Conservation (phyloP, 306 rosid species). For the Mucuna pruriens region DNA sequence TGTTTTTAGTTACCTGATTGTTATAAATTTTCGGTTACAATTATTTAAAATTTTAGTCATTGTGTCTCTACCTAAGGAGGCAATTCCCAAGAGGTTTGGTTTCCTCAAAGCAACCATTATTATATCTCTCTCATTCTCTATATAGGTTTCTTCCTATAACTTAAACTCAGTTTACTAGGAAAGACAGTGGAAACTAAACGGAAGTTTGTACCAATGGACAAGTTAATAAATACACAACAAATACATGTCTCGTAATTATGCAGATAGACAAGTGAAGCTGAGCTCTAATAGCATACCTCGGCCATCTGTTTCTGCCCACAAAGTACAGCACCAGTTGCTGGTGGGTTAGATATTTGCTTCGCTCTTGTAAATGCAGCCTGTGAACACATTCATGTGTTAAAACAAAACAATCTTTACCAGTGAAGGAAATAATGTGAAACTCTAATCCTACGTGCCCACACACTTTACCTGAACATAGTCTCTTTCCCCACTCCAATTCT, state of each 20-base stretch:
- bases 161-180: slow-evolving; percentile 7
- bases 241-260: background rate
- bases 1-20: background rate
- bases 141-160: slow-evolving; percentile 16
- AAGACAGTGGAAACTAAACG: background rate
- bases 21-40: background rate
- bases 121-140: slow-evolving; percentile 3
- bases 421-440: slow-evolving; percentile 31
- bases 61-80: slow-evolving; percentile 20
- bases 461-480: slow-evolving; percentile 87
- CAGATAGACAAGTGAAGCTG: slow-evolving; percentile 18
- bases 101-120: slow-evolving; percentile 16
- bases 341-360: slow-evolving; percentile 69
- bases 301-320: slow-evolving; percentile 96
- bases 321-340: slow-evolving; percentile 72
- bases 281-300: slow-evolving; percentile 59
- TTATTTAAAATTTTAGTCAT: slow-evolving; percentile 4
- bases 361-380: slow-evolving; percentile 90
- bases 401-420: background rate
- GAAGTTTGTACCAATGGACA: background rate
- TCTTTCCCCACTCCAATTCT: slow-evolving; percentile 76
- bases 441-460: background rate
- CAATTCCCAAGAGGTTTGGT: slow-evolving; percentile 1
- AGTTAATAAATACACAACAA: background rate
- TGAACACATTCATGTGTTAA: slow-evolving; percentile 19